Percentiles rank a stretch among this genome's conserved stretches.
These are phyloP conservation scores for Physcomitrium patens DNA, from an alignment of 225 moss, liverwort and hornwort species.

Conservation along the genomic window DNA sequence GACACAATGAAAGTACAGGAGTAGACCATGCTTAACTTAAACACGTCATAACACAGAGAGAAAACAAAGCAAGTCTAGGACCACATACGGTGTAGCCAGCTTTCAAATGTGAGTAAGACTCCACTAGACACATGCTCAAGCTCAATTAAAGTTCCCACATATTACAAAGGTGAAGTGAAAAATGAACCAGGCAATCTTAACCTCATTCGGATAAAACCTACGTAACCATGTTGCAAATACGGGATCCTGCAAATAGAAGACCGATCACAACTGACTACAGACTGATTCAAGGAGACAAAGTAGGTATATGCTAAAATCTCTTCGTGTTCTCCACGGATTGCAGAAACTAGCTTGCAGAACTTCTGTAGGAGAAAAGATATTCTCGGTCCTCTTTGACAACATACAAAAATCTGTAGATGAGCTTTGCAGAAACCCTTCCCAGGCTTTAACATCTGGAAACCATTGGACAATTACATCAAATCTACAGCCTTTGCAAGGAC, in stretches of 20 bases:
- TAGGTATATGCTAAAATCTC: slow-evolving; percentile 27
- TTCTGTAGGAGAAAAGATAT: slow-evolving; percentile 22
- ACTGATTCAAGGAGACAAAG: slow-evolving; percentile 38
- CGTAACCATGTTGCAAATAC: slow-evolving; percentile 35
- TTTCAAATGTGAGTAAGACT: slow-evolving; percentile 22
- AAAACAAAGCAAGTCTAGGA: slow-evolving; percentile 20
- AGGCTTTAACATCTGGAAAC: slow-evolving; percentile 36
- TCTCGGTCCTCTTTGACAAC: slow-evolving; percentile 33
- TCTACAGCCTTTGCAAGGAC: slow-evolving; percentile 32
- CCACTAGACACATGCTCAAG: slow-evolving; percentile 39
- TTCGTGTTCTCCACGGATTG: slow-evolving; percentile 36
- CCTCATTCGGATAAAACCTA: slow-evolving; percentile 33
- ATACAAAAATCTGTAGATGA: slow-evolving; percentile 46
- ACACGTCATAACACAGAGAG: slow-evolving; percentile 14
- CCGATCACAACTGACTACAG: slow-evolving; percentile 39
- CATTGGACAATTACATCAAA: slow-evolving; percentile 36
- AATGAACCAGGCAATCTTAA: slow-evolving; percentile 30
- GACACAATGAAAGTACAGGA: slow-evolving; percentile 21
- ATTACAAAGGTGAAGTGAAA: slow-evolving; percentile 26
- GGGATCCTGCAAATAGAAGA: slow-evolving; percentile 42
- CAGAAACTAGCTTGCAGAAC: slow-evolving; percentile 39
- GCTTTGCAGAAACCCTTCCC: slow-evolving; percentile 41
- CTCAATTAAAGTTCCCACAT: slow-evolving; percentile 27
- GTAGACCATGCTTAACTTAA: slow-evolving; percentile 15
- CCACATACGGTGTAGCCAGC: slow-evolving; percentile 14